These are phyloP conservation scores for Umbelopsis sp. DNA, from an alignment of 192 early-diverging fungal genomes.

Conservation along the genomic window DNA sequence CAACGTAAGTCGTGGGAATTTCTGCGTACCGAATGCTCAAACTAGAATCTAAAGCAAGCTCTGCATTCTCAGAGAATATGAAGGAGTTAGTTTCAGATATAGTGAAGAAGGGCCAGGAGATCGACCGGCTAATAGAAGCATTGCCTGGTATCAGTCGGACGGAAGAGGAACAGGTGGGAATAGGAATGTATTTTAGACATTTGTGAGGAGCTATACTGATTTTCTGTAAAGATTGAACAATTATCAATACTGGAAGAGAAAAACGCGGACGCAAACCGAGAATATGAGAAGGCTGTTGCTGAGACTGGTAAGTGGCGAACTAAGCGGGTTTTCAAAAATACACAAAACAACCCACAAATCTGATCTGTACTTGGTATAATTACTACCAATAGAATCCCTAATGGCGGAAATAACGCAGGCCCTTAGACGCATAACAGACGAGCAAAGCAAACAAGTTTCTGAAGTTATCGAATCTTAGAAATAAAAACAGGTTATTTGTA, in stretches of 20 bases:
- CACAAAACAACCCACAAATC: not conserved
- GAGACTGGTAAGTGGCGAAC: conserved; percentile 33
- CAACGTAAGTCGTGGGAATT: conserved; percentile 29
- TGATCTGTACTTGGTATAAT: conserved; percentile 13
- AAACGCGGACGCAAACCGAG: conserved; percentile 43
- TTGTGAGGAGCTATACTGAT: not conserved
- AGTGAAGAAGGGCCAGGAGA: conserved; percentile 53
- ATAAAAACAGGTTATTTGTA: not conserved
- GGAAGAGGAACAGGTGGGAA: conserved; percentile 45
- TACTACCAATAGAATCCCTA: conserved; percentile 29
- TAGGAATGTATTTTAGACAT: not conserved
- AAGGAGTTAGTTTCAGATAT: conserved; percentile 53
- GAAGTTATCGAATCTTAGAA: not conserved
- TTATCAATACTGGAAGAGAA: conserved; percentile 42
- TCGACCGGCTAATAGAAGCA: conserved; percentile 50
- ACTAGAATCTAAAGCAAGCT: not conserved
- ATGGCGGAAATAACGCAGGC: conserved; percentile 45
- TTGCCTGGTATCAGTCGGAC: conserved; percentile 47
- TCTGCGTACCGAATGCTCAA: not conserved
- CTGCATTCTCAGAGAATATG: conserved; percentile 34
- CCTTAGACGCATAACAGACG: conserved; percentile 45
- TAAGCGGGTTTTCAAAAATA: not conserved
- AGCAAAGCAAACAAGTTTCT: conserved; percentile 33
- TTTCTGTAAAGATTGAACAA: conserved; percentile 29
- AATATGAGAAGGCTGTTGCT: conserved; percentile 44